Base-by-base conservation (phyloP, 1,284 basidiomycete genomes). In the Rhodotorula sp. region DNA sequence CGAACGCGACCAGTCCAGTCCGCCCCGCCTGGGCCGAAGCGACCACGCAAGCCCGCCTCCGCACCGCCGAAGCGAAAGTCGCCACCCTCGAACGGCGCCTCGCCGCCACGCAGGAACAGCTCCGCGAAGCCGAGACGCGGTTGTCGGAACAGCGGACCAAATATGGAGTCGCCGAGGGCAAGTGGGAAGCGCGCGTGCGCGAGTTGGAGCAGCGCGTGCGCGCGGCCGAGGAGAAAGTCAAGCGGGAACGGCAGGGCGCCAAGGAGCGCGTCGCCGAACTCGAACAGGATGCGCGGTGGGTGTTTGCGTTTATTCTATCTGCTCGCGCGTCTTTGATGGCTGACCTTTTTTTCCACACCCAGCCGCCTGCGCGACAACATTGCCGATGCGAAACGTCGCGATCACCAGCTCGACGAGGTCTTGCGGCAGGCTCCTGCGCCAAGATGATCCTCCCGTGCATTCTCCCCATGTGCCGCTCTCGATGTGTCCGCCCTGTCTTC, bases 141-240 rank as follows among this genome's bases (percentile, higher is more conserved):
- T 85, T 95, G 63, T 86, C 88, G 0, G 81, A 84, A 56, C 85
- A 90, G 80, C 89, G 89, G 76, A 85, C 87, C 81, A 90, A 88
- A 83, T 89, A 85, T 47, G 83, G 84, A 0, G 83, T 82, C 0
- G 89, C 90, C 0, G 93, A 93, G 79, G 84, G 81, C 72, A 97
- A 92, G 82, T 97, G 93, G 93, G 95, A 95, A 79, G 92, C 88
- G 0, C 85, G 94, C 21, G 90, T 97, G 61, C 90, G 89, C 80
- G 94, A 97, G 82, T 93, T 94, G 77, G 94, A 99, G 82, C 80
- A 86, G 31, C 84, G 93, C 23, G 81, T 94, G 76, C 89, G 89
- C 80, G 87, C 88, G 0, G 92, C 93, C 0, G 93, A 95, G 78
- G 95, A 99, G 84, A 90, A 90, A 80, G 88, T 95, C 76, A 99